phyloP scores from a whole-genome alignment of 305 asterid genomes.

The Coffea humblotiana region DNA sequence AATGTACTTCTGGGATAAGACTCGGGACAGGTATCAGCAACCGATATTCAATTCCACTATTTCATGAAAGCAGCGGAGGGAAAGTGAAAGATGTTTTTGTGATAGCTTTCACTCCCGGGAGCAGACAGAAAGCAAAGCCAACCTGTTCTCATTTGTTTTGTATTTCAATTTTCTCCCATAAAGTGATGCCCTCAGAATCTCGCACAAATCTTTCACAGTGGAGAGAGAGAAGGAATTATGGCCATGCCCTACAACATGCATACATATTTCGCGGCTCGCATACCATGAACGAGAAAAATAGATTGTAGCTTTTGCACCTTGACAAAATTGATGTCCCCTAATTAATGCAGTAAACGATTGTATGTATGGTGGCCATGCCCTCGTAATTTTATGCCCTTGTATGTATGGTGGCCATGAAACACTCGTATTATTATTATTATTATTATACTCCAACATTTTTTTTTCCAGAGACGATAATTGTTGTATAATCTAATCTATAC shows the following conservation, averaged over 20 bases:
- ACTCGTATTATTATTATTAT: too few relatives aligned
- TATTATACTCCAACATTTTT: too few relatives aligned
- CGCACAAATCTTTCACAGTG: slow-evolving; percentile 47
- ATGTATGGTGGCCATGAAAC: too few relatives aligned
- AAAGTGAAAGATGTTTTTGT: background rate
- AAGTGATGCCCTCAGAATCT: slow-evolving; percentile 60
- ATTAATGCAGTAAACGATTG: too few relatives aligned
- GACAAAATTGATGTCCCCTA: too few relatives aligned
- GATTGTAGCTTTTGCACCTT: background rate
- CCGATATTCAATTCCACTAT: slow-evolving; percentile 4
- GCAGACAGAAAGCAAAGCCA: slow-evolving; percentile 46
- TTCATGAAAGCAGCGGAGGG: background rate
- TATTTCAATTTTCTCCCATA: slow-evolving; percentile 30
- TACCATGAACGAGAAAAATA: background rate
- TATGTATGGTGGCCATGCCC: too few relatives aligned
- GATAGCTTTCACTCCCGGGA: slow-evolving; percentile 20
- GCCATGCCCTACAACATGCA: slow-evolving; percentile 1
- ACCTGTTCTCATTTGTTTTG: slow-evolving; percentile 41
- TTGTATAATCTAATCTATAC: too few relatives aligned
- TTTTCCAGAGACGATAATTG: too few relatives aligned
- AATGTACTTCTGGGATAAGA: slow-evolving; percentile 10
- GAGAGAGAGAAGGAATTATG: background rate
- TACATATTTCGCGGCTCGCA: background rate
- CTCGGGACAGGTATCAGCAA: slow-evolving; percentile 15
- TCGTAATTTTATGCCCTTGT: too few relatives aligned